Base-by-base conservation (phyloP, 2,329 filamentous ascomycete genomes). In the Clarireedia hainanense region DNA sequence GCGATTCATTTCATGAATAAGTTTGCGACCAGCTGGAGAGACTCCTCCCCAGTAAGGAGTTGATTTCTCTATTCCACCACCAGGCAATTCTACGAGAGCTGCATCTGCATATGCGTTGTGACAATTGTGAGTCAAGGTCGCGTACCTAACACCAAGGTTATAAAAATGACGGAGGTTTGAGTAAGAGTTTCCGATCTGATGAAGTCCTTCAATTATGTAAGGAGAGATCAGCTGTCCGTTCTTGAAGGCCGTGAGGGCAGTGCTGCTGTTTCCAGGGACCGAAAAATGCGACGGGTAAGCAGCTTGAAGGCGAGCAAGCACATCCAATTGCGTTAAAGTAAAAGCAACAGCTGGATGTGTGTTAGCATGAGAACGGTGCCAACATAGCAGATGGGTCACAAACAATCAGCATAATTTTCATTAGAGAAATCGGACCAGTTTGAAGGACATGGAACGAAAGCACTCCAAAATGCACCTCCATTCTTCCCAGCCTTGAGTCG, bases 381-480 rank as follows among this genome's bases (percentile, higher is more conserved):
- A 12, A 3, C 34, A 27, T 30, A 43, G 20, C 6, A 15, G n/a
- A 6, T 43, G 27, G 34, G 5, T 26, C 36, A 63, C 79, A 68
- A 72, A 88, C 85, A 85, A 6, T 77, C 70, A 5, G 79, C 80
- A 67, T 91, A 91, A 65, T 83, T 87, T 52, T 77, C 80, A 64
- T 91, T 80, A 0, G 86, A 87, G 66, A 89, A 91, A 70, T 95
- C 83, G 4, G 79, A 79, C 47, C 81, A 83, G 65, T 92, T 83
- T 10, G 71, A 70, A 0, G 91, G 91, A 67, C 91, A 96, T 0
- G 81, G 81, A 42, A 87, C 83, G 65, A 79, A 97, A 9, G 94
- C 89, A 68, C 86, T 91, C 92, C 91, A 96, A 69, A 96, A 96
- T n/a, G 88, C 85, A 55, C 91, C 92, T 40, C 91, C 91, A 60